Evolutionary conservation across 768 basidiomycete genomes (phyloP).

Genomic region (Kwoniella newhampshirensis): DNA sequence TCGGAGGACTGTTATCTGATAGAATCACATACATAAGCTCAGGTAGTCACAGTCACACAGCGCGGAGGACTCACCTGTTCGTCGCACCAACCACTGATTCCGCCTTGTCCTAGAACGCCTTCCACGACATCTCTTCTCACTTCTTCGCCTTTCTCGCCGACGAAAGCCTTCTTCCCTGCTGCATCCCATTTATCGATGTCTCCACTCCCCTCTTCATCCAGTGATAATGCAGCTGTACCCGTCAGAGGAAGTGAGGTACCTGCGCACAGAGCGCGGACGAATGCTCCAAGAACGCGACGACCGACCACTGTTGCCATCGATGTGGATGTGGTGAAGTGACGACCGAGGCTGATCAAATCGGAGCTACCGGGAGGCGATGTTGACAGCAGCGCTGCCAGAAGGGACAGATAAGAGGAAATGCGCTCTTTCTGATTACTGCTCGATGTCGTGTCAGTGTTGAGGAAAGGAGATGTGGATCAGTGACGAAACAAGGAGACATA

Average conservation of each 20-base stretch:
- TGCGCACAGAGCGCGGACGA: constrained; percentile 58
- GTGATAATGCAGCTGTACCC: constrained; percentile 55
- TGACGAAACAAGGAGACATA: background rate
- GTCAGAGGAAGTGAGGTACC: constrained; percentile 54
- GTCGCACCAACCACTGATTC: constrained; percentile 78
- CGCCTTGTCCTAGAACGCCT: constrained; percentile 66
- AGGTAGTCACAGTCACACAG: background rate
- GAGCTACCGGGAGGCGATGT: constrained; percentile 17
- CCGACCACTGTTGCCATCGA: constrained; percentile 78
- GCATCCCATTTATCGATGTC: constrained; percentile 31
- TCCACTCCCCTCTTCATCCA: constrained; percentile 57
- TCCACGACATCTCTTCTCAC: constrained; percentile 67
- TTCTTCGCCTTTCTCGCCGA: constrained; percentile 35
- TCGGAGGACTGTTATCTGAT: constrained; percentile 80
- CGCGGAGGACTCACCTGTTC: constrained; percentile 71
- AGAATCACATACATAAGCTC: constrained; percentile 22
- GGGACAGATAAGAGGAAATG: constrained; percentile 67
- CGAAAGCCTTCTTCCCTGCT: constrained; percentile 36
- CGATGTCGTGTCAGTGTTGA: too few species aligned
- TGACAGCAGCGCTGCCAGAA: constrained; percentile 56
- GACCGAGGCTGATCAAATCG: constrained; percentile 64
- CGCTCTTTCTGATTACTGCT: constrained; percentile 44
- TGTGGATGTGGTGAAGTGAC: constrained; percentile 74
- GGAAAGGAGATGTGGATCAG: background rate
- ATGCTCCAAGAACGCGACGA: constrained; percentile 79